These are phyloP conservation scores for Suillus weaverae DNA, from an alignment of 768 basidiomycete species.

Conservation along the genomic window DNA sequence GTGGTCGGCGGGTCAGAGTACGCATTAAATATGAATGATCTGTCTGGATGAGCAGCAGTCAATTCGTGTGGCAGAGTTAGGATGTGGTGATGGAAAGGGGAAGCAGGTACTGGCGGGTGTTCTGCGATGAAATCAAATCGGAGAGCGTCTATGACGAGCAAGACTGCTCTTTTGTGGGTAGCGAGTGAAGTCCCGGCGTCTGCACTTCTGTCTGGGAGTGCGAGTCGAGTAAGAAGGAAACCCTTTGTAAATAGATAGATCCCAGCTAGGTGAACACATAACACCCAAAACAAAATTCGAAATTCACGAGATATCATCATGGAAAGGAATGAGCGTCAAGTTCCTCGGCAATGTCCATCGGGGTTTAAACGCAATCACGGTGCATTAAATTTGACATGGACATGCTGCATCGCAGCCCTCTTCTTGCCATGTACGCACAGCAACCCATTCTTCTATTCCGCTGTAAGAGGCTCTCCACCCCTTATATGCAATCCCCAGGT, in stretches of 20 bases:
- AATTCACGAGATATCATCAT: constrained; percentile 20
- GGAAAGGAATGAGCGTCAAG: too few relatives aligned
- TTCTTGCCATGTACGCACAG: too few relatives aligned
- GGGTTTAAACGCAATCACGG: too few relatives aligned
- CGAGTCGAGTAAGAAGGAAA: constrained; percentile 78
- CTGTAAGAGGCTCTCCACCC: too few relatives aligned
- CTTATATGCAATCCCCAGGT: too few relatives aligned
- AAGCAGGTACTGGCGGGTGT: constrained; percentile 52
- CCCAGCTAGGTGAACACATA: constrained; percentile 68
- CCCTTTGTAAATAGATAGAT: constrained; percentile 91
- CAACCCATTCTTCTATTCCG: too few relatives aligned
- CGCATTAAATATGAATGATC: constrained; percentile 86
- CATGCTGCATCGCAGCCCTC: too few relatives aligned
- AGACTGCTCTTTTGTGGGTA: constrained; percentile 76
- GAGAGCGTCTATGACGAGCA: constrained; percentile 89
- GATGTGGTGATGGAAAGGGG: constrained; percentile 78
- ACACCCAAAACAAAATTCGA: constrained; percentile 54
- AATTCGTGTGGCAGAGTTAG: constrained; percentile 78
- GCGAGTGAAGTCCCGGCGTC: constrained; percentile 38
- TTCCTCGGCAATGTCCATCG: too few relatives aligned
- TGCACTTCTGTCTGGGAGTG: constrained; percentile 33
- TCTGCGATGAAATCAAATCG: constrained; percentile 92
- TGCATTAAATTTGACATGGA: too few relatives aligned
- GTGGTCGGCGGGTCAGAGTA: constrained; percentile 94
- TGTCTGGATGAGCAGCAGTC: constrained; percentile 57